Evolutionary conservation across 768 basidiomycete species (phyloP).

Genomic region (Termitomyces sp.): DNA sequence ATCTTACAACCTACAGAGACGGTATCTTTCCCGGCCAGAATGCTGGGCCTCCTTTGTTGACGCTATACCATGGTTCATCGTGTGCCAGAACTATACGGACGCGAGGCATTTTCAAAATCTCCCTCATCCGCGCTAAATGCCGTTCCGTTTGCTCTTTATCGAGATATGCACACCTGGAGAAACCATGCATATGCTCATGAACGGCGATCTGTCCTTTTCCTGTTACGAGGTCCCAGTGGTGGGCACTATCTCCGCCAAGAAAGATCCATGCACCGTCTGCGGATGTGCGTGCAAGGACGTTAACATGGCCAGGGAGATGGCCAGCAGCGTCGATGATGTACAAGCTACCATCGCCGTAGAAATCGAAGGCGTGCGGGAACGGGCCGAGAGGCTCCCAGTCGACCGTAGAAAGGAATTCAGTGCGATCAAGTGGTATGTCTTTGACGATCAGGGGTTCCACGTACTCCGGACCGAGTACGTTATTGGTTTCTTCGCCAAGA

Average conservation of each 20-base stretch:
- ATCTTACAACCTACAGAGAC: constrained; percentile 1
- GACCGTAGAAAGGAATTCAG: constrained; percentile 8
- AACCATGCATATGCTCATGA: constrained; percentile 16
- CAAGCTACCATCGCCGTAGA: constrained; percentile 52
- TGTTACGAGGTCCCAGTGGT: constrained; percentile 47
- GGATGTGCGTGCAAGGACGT: constrained; percentile 49
- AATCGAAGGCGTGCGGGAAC: constrained; percentile 41
- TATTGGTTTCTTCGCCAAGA: constrained; percentile 35
- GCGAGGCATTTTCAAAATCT: constrained; percentile 29
- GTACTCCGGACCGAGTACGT: constrained; percentile 21
- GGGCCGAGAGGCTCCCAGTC: constrained; percentile 16
- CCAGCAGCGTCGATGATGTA: constrained; percentile 57
- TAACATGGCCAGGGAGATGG: constrained; percentile 52
- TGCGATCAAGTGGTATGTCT: constrained; percentile 13
- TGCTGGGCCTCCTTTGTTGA: constrained; percentile 13
- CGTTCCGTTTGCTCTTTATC: constrained; percentile 37
- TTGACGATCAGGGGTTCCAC: constrained; percentile 3
- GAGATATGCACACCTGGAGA: constrained; percentile 35
- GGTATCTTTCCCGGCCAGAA: constrained; percentile 39
- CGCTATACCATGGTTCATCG: constrained; percentile 34
- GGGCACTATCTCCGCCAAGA: constrained; percentile 52
- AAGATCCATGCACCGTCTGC: constrained; percentile 49
- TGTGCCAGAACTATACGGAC: constrained; percentile 49
- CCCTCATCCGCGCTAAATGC: constrained; percentile 29
- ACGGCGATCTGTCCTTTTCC: constrained; percentile 36